These are phyloP conservation scores for Paramecium sonneborni DNA, from an alignment of 73 alveolate genomes.

Conservation along the genomic window DNA sequence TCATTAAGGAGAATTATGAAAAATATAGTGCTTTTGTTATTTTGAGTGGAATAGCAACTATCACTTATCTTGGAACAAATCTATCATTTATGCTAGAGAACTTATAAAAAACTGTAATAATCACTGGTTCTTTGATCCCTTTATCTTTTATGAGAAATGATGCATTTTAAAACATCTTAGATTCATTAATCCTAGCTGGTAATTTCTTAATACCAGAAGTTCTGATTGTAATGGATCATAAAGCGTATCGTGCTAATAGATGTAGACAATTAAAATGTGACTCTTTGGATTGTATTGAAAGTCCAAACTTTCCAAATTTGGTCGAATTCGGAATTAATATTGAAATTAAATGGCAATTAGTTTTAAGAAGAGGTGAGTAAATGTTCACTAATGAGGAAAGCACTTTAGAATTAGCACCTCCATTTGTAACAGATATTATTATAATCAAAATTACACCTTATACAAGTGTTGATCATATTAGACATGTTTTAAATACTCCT, in stretches of 20 bases:
- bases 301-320: slow-evolving; percentile 64
- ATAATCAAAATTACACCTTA: slow-evolving; percentile 55
- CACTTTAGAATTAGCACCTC: not conserved
- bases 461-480: slow-evolving; percentile 15
- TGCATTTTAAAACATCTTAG: slow-evolving; percentile 56
- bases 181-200: slow-evolving; percentile 66
- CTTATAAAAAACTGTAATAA: slow-evolving; percentile 64
- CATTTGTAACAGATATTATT: slow-evolving; percentile 28
- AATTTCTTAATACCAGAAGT: slow-evolving; percentile 64
- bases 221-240: slow-evolving; percentile 44
- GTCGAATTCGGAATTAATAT: slow-evolving; percentile 59
- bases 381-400: not conserved
- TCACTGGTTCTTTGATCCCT: slow-evolving; percentile 73
- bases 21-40: slow-evolving; percentile 68
- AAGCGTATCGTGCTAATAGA: slow-evolving; percentile 60
- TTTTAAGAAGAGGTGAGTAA: slow-evolving; percentile 59
- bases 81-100: slow-evolving; percentile 68
- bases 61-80: slow-evolving; percentile 67
- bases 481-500: slow-evolving; percentile 44
- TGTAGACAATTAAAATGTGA: slow-evolving; percentile 46
- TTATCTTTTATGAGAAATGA: slow-evolving; percentile 72
- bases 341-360: slow-evolving; percentile 51
- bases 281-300: slow-evolving; percentile 56
- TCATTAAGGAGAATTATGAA: slow-evolving; percentile 64
- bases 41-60: slow-evolving; percentile 71